Percentiles rank a stretch among this genome's conserved stretches.
phyloP scores from a whole-genome alignment of 2,329 filamentous ascomycete genomes.

The Stenocarpella maydis region DNA sequence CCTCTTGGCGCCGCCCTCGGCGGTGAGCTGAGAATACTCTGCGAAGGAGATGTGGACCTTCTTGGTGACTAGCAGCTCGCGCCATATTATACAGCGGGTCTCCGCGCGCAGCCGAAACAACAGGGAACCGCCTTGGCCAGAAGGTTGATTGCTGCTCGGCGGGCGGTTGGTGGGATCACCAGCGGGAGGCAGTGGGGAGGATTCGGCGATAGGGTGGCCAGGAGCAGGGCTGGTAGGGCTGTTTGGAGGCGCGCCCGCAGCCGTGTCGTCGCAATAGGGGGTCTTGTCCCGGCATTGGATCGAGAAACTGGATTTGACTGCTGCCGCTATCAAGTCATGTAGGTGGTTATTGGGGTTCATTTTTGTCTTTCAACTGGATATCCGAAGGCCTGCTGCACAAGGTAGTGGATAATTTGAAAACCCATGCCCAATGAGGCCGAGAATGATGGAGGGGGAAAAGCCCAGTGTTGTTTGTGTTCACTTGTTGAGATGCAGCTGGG shows the following conservation, averaged over 20 bases:
- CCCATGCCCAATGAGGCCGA: no score
- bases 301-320: no score
- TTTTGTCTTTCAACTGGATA: neutral
- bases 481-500: neutral
- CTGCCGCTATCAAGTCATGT: neutral
- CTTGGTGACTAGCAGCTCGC: neutral
- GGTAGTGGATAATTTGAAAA: neutral
- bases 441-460: no score
- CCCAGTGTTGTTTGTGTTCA: neutral
- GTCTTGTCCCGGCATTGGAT: neutral
- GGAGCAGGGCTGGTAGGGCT: neutral
- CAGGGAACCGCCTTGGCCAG: neutral
- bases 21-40: neutral
- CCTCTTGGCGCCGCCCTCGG: neutral
- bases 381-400: neutral
- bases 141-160: neutral
- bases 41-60: slow-evolving; percentile 2
- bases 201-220: neutral
- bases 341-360: neutral
- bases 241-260: neutral
- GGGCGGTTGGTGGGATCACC: neutral
- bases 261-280: neutral
- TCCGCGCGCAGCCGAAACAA: neutral
- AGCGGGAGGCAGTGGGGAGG: neutral
- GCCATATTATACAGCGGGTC: neutral